Evolutionary conservation across 768 basidiomycete genomes (phyloP), one percentile per base, ranked within the genome.

Genomic region (Rubroboletus satanas): DNA sequence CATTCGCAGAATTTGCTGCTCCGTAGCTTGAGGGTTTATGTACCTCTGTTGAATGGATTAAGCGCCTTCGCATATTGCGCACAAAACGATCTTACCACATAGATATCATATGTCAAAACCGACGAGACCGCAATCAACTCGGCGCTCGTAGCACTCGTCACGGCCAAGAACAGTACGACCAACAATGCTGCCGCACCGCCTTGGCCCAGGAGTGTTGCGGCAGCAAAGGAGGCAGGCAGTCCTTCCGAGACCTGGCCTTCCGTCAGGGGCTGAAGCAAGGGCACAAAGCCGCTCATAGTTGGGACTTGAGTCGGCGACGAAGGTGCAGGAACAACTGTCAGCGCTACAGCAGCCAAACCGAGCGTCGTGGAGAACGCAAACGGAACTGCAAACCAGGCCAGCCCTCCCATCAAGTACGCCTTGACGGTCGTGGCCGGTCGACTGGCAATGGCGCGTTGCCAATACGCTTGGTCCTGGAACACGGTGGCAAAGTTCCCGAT

Each of bases 351-450:
- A 14, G 91, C 81, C 2, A 98, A 78, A 9, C 95, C 95, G 38
- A 97, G 81, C 2, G 89, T 90, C 0, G 90, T 94, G 1, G 94
- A 87, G 61, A 98, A 83, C 7, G 82, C 80, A 68, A 94, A 91
- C 0, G 92, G 92, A 55, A 94, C 92, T 1, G 88, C 83, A 65
- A 95, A 93, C 94, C 95, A 97, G 2, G 91, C 88, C 8, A 94
- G 67, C 4, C 93, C 94, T 42, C 94, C 95, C 8, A 93, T 77
- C 4, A 95, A 75, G 73, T 93, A 98, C 0, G 90, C 94, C 70
- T 93, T 94, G 55, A 95, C 93, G 12, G 88, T 88, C n/a, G 80
- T 85, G 1, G 83, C 85, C 0, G 92, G 93, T 15, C 85, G 75
- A 56, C 85, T 88, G 2, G 95, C 94, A 65, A 97, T 93, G 1